These are phyloP conservation scores for Umbelopsis sp. DNA, from an alignment of 192 early-diverging fungal genomes.

Conservation along the genomic window DNA sequence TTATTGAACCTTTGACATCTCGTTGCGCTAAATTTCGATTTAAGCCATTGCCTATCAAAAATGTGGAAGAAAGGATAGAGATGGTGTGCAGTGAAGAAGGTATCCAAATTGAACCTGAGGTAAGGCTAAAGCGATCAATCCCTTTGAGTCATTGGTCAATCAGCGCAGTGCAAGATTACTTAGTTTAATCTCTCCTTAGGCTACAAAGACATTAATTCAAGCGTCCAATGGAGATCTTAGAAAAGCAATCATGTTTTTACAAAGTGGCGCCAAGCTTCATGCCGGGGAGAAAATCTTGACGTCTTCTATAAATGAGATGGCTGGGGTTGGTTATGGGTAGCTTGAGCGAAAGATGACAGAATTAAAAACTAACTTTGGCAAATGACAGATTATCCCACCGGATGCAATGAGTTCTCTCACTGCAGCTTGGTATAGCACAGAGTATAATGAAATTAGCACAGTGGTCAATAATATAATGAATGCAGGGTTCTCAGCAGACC, in stretches of 20 bases:
- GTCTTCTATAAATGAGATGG: conserved; percentile 73
- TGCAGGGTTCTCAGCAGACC: conserved; percentile 76
- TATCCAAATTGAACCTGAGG: conserved; percentile 60
- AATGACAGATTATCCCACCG: conserved; percentile 62
- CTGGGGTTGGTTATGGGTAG: conserved; percentile 60
- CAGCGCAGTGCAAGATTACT: no score
- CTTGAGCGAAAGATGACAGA: conserved; percentile 5
- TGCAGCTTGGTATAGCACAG: conserved; percentile 51
- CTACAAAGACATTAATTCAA: conserved; percentile 66
- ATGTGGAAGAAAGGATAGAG: conserved; percentile 62
- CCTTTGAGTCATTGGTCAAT: not conserved
- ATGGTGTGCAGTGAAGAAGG: conserved; percentile 71
- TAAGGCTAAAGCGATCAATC: conserved; percentile 31
- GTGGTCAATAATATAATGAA: conserved; percentile 62
- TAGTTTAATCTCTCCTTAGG: conserved; percentile 31
- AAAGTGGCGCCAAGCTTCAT: conserved; percentile 76
- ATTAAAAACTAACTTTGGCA: conserved; percentile 3
- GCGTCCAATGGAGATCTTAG: conserved; percentile 89
- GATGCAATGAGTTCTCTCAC: conserved; percentile 64
- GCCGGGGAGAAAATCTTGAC: conserved; percentile 50
- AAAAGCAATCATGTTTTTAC: conserved; percentile 89
- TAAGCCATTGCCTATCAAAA: conserved; percentile 70
- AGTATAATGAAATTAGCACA: conserved; percentile 50
- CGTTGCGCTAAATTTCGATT: conserved; percentile 98
- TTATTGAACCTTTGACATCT: conserved; percentile 92